Evolutionary conservation across 495 filamentous ascomycete genomes (phyloP).

Genomic region (Viridothelium virens): DNA sequence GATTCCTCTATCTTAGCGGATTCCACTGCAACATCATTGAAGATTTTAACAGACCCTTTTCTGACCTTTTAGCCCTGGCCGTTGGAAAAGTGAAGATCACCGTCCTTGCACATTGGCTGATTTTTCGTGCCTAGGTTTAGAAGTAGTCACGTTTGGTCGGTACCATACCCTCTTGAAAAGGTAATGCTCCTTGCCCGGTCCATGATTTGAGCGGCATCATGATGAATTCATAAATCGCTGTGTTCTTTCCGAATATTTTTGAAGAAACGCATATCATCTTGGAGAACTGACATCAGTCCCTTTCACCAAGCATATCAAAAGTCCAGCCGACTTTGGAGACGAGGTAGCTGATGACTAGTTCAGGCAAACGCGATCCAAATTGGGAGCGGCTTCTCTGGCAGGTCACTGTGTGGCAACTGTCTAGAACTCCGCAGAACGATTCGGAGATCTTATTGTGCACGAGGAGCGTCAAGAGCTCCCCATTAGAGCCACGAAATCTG

Average conservation of each 20-base stretch:
- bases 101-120: not conserved
- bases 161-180: no score
- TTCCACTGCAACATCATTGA: not conserved
- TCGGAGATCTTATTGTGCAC: no score
- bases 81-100: not conserved
- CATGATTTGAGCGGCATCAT: constrained; percentile 29
- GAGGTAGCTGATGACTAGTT: not conserved
- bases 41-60: not conserved
- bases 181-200: no score
- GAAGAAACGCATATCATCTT: constrained; percentile 82
- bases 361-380: not conserved
- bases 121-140: no score
- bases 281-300: constrained; percentile 68
- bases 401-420: no score
- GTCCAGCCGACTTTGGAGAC: not conserved
- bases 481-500: no score
- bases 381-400: no score
- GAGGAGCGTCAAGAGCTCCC: no score
- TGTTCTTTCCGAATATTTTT: constrained; percentile 72
- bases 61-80: not conserved
- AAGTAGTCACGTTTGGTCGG: no score
- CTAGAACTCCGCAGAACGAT: no score
- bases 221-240: constrained; percentile 70
- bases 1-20: constrained; percentile 12
- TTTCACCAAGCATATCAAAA: not conserved